Evolutionary conservation across 2,329 filamentous ascomycete genomes (phyloP).

Genomic region (Teratosphaeriaceae sp.): DNA sequence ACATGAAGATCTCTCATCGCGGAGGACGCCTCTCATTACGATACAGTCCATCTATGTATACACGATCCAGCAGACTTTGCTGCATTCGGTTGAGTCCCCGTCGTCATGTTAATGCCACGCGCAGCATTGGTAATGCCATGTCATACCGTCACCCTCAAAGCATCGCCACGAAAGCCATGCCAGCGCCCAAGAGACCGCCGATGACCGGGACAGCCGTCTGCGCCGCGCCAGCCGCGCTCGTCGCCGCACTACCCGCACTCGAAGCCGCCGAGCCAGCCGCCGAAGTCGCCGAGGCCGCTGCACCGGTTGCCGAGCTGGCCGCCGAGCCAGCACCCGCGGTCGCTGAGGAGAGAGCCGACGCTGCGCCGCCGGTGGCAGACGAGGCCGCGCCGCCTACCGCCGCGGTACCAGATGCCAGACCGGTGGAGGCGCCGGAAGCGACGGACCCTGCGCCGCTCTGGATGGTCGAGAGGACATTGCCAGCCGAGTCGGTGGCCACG

Average conservation of each 20-base stretch:
- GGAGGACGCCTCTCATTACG: too few species aligned
- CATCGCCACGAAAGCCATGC: conserved; percentile 26
- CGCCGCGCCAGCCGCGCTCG: conserved; percentile 11
- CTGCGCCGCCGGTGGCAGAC: conserved; percentile 9
- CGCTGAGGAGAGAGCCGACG: conserved; percentile 7
- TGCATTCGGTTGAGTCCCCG: too few species aligned
- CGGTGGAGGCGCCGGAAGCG: neutral
- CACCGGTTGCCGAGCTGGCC: conserved; percentile 4
- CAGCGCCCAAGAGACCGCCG: conserved; percentile 26
- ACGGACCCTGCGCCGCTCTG: neutral
- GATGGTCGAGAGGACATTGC: neutral
- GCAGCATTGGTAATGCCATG: too few species aligned
- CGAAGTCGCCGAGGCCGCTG: conserved; percentile 1
- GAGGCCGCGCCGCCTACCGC: conserved; percentile 5
- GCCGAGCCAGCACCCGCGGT: conserved; percentile 1
- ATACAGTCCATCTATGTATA: too few species aligned
- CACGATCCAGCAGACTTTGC: neutral
- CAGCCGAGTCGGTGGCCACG: conserved; percentile 2
- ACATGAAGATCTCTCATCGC: too few species aligned
- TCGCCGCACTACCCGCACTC: neutral
- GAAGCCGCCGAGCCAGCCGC: neutral
- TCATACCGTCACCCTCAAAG: conserved; percentile 12
- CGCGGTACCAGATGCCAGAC: neutral
- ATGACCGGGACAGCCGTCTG: conserved; percentile 17
- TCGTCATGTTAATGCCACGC: too few species aligned